Percentiles rank a stretch among this genome's conserved stretches.
Evolutionary conservation across 768 basidiomycete species (phyloP).

Genomic region (Jaapia argillacea): DNA sequence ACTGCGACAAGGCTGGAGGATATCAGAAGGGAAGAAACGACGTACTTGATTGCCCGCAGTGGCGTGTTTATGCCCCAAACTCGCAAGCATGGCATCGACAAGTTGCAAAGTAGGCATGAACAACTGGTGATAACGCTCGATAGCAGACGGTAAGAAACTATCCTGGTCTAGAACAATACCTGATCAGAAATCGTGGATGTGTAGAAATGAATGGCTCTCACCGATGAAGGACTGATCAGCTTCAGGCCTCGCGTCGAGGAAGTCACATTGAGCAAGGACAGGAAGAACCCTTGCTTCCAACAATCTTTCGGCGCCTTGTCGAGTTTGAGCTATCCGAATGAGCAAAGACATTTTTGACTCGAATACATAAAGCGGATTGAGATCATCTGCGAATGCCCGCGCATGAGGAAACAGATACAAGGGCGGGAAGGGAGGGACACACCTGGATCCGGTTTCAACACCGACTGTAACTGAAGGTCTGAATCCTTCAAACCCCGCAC

Average conservation of each 20-base stretch:
- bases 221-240: slow-evolving; percentile 77
- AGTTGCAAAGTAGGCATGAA: slow-evolving; percentile 83
- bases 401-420: slow-evolving; percentile 1
- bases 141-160: slow-evolving; percentile 79
- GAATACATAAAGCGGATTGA: slow-evolving; percentile 89
- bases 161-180: slow-evolving; percentile 49
- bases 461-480: slow-evolving; percentile 61
- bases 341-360: slow-evolving; percentile 92
- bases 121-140: slow-evolving; percentile 86
- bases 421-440: slow-evolving; percentile 11
- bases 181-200: slow-evolving; percentile 1
- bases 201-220: slow-evolving; percentile 19
- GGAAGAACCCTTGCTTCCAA: slow-evolving; percentile 70
- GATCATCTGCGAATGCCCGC: slow-evolving; percentile 46
- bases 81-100: slow-evolving; percentile 64
- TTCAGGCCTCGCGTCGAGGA: slow-evolving; percentile 77
- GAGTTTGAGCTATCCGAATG: slow-evolving; percentile 72
- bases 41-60: slow-evolving; percentile 62
- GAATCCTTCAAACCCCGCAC: slow-evolving; percentile 78
- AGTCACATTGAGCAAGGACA: slow-evolving; percentile 76
- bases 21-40: slow-evolving; percentile 1
- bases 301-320: slow-evolving; percentile 76
- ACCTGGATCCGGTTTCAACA: slow-evolving; percentile 90
- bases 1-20: neutral
- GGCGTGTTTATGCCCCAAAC: slow-evolving; percentile 59